These are phyloP conservation scores for Tetrahymena thermophila DNA, from an alignment of 73 alveolate genomes.

Conservation along the genomic window DNA sequence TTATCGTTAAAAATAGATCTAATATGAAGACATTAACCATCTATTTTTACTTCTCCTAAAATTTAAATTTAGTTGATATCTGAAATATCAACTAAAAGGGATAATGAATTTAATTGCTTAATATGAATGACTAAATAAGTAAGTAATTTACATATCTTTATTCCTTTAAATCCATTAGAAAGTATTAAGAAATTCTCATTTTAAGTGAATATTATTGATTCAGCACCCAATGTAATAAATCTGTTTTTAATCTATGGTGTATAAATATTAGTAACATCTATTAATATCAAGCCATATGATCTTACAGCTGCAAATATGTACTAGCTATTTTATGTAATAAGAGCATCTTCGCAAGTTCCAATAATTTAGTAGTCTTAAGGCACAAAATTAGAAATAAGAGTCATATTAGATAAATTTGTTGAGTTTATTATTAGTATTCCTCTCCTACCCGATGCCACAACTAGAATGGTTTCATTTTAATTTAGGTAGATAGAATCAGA, in stretches of 20 bases:
- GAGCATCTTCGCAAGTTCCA: not conserved
- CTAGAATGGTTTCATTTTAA: not conserved
- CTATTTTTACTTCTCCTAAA: not conserved
- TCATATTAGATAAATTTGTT: not conserved
- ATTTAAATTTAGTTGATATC: not conserved
- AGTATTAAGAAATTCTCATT: not conserved
- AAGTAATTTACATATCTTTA: not conserved
- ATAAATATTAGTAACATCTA: not conserved
- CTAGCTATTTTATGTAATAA: not conserved
- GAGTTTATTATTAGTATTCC: not conserved
- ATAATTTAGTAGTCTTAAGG: not conserved
- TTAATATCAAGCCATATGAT: not conserved
- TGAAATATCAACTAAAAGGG: not conserved
- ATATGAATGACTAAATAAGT: no score
- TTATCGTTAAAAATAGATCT: not conserved
- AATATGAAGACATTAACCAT: not conserved
- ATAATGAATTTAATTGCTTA: no score
- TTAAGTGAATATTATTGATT: not conserved
- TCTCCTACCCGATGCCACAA: not conserved
- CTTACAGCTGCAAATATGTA: not conserved
- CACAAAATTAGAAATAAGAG: not conserved
- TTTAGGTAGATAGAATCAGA: not conserved
- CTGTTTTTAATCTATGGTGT: not conserved
- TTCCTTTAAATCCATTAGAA: not conserved
- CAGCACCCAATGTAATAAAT: not conserved